Percentiles rank a stretch among this genome's conserved stretches.
These are phyloP conservation scores for Fusarium lyarnte DNA, from an alignment of 2,329 filamentous ascomycete species.

Conservation along the genomic window DNA sequence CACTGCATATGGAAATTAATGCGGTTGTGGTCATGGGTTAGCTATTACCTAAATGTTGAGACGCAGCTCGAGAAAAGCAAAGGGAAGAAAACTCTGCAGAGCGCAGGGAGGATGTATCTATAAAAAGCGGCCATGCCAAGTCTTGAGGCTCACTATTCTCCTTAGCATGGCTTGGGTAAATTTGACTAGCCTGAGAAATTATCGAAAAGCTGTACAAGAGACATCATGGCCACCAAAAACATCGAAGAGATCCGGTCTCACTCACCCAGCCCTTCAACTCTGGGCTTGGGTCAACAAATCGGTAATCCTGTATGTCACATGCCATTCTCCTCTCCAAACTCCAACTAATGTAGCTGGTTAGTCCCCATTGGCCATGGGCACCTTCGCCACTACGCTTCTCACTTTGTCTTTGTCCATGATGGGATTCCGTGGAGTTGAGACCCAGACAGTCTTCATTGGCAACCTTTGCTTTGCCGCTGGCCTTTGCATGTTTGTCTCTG, in stretches of 20 bases:
- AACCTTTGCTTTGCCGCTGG: slow-evolving; percentile 44
- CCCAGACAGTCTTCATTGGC: slow-evolving; percentile 43
- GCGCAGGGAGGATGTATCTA: not conserved
- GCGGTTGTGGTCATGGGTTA: slow-evolving; percentile 1
- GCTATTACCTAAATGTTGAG: slow-evolving; percentile 25
- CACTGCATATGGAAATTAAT: not conserved
- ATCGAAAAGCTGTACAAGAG: rapidly evolving
- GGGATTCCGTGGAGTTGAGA: slow-evolving; percentile 42
- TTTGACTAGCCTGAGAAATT: too few species aligned
- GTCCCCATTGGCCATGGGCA: slow-evolving; percentile 43
- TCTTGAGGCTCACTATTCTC: not conserved
- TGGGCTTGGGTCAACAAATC: not conserved
- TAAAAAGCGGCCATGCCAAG: slow-evolving; percentile 17
- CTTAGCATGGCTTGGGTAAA: not conserved
- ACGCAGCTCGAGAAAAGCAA: not conserved
- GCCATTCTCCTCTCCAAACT: rapidly evolving
- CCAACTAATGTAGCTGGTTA: not conserved
- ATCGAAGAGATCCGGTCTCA: slow-evolving; percentile 13
- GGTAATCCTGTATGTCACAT: slow-evolving; percentile 18
- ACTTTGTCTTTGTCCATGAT: slow-evolving; percentile 44
- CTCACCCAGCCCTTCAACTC: not conserved
- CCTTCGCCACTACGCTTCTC: slow-evolving; percentile 43
- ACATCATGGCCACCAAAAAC: slow-evolving; percentile 7
- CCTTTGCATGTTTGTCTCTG: slow-evolving; percentile 43
- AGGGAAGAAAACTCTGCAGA: not conserved